A percentile compares a stretch with the other conserved stretches of the same genome.
Conservation (phyloP, 768 basidiomycete species). For the Mycena vitilis region DNA sequence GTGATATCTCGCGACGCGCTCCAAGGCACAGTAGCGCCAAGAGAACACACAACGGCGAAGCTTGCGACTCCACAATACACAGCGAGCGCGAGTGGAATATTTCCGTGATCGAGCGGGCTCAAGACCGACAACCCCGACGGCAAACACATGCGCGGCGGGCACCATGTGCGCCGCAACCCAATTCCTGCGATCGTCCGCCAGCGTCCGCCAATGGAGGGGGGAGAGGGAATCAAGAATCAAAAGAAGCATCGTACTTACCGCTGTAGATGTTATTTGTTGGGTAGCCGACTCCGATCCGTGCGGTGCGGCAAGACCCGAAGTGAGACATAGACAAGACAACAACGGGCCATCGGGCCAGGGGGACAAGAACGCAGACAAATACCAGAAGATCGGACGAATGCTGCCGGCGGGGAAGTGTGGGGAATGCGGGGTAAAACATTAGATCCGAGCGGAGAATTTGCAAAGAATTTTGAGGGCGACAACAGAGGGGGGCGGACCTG, state of each 20-base stretch:
- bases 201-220: not conserved
- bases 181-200: not conserved
- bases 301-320: not conserved
- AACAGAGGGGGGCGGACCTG: not conserved
- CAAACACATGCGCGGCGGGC: constrained; percentile 13
- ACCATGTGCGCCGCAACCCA: constrained; percentile 14
- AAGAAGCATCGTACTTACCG: not conserved
- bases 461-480: not conserved
- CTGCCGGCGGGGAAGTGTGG: constrained; percentile 21
- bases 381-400: constrained; percentile 6
- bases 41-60: too few relatives aligned
- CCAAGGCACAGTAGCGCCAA: too few relatives aligned
- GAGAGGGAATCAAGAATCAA: not conserved
- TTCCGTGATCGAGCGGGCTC: not conserved
- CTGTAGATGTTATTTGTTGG: not conserved
- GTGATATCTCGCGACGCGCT: too few relatives aligned
- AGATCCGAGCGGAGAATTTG: not conserved
- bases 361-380: not conserved
- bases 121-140: constrained; percentile 11
- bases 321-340: not conserved
- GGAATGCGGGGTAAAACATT: constrained; percentile 20
- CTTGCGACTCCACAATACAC: not conserved
- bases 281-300: constrained; percentile 6
- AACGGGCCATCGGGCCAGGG: not conserved
- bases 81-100: not conserved